Evolutionary conservation across 2,329 filamentous ascomycete species (phyloP).

Genomic region (Colletotrichum sansevieriae): DNA sequence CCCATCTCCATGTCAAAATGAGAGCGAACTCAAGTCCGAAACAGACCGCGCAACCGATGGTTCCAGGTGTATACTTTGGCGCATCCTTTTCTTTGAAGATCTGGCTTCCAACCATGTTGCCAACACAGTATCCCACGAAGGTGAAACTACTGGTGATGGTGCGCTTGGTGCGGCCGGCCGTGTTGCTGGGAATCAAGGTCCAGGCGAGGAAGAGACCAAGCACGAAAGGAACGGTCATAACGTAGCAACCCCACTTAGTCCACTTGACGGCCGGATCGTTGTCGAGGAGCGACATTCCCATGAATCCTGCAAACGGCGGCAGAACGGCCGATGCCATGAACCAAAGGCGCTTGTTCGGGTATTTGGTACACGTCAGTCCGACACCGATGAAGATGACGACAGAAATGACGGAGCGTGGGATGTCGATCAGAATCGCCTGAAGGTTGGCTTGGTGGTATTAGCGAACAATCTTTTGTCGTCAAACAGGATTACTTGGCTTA

Average conservation of each 20-base stretch:
- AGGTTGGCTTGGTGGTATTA: slow-evolving; percentile 47
- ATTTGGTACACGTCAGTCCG: slow-evolving; percentile 49
- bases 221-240: slow-evolving; percentile 52
- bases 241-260: slow-evolving; percentile 54
- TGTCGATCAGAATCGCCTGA: slow-evolving; percentile 53
- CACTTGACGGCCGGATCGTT: slow-evolving; percentile 52
- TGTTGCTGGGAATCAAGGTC: slow-evolving; percentile 56
- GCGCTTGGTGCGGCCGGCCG: slow-evolving; percentile 61
- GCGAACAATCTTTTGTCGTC: background rate
- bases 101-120: slow-evolving; percentile 61
- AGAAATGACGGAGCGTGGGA: slow-evolving; percentile 50
- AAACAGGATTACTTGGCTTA: slow-evolving; percentile 32
- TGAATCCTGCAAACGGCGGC: slow-evolving; percentile 52
- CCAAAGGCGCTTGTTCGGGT: slow-evolving; percentile 52
- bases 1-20: slow-evolving; percentile 54
- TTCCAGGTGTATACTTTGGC: slow-evolving; percentile 59
- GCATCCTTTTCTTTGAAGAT: slow-evolving; percentile 59
- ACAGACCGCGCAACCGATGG: slow-evolving; percentile 54
- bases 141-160: slow-evolving; percentile 60
- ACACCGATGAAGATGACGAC: slow-evolving; percentile 53
- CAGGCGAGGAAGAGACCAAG: slow-evolving; percentile 37
- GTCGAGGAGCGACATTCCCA: slow-evolving; percentile 52
- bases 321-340: slow-evolving; percentile 54
- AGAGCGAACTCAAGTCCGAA: slow-evolving; percentile 54
- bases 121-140: slow-evolving; percentile 61